Evolutionary conservation across 2,329 filamentous ascomycete species (phyloP).

Genomic region (Scedosporium minutisporum): DNA sequence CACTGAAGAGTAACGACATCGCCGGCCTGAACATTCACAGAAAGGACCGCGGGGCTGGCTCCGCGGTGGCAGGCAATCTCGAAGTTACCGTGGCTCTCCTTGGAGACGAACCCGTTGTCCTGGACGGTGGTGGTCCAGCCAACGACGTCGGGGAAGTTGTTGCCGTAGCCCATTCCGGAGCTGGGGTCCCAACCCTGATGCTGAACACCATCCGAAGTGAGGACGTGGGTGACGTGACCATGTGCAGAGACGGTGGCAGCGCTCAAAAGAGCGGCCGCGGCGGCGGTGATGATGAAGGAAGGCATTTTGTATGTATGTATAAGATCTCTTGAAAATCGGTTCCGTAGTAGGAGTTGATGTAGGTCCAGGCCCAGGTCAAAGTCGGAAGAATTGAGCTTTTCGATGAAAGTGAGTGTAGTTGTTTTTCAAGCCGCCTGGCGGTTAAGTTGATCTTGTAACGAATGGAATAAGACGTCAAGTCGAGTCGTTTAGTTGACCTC

Average conservation of each 20-base stretch:
- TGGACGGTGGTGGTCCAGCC: conserved; percentile 25
- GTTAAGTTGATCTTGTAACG: background rate
- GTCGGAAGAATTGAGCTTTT: background rate
- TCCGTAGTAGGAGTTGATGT: background rate
- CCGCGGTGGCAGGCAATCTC: conserved; percentile 39
- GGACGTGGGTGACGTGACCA: conserved; percentile 32
- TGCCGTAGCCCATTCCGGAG: conserved; percentile 12
- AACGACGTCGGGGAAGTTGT: conserved; percentile 15
- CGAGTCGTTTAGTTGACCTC: background rate
- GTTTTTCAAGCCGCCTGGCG: conserved; percentile 4
- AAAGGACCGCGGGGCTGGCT: conserved; percentile 29
- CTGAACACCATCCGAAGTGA: conserved; percentile 15
- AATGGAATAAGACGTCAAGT: background rate
- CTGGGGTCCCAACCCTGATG: conserved; percentile 17
- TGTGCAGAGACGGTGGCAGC: conserved; percentile 14
- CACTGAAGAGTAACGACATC: conserved; percentile 49
- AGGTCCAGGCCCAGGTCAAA: background rate
- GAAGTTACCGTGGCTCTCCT: conserved; percentile 23
- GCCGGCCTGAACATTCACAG: conserved; percentile 47
- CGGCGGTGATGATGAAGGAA: conserved; percentile 11
- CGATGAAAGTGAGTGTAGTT: background rate
- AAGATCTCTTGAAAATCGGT: background rate
- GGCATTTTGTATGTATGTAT: conserved; percentile 12
- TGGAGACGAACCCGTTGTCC: conserved; percentile 35
- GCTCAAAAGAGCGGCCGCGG: background rate